These are phyloP conservation scores for Neurospora sp. DNA, from an alignment of 495 filamentous ascomycete species.

Conservation along the genomic window DNA sequence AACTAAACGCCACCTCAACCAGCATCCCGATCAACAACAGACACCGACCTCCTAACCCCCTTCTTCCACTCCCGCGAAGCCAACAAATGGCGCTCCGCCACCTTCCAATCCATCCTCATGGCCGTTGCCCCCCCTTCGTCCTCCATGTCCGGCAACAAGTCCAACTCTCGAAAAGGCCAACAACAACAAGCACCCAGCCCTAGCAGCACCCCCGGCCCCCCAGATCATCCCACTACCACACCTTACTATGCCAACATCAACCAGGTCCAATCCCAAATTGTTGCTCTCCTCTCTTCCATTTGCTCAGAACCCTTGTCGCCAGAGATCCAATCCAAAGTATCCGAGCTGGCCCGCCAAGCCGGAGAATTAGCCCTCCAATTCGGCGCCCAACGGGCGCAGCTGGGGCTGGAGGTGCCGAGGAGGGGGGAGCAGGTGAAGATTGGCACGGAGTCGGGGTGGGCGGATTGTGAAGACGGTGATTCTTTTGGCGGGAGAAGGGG, in stretches of 20 bases:
- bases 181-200: neutral
- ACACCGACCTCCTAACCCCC: neutral
- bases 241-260: constrained; percentile 2
- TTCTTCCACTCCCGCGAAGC: constrained; percentile 14
- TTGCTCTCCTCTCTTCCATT: constrained; percentile 2
- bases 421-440: constrained; percentile 12
- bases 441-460: constrained; percentile 9
- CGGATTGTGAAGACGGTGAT: constrained; percentile 17
- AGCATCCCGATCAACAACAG: neutral
- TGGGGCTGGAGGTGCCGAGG: constrained; percentile 7
- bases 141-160: neutral
- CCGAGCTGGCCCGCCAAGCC: constrained; percentile 6
- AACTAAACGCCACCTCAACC: neutral
- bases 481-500: neutral
- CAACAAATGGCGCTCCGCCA: constrained; percentile 22
- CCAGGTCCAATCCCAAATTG: constrained; percentile 3
- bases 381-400: constrained; percentile 12
- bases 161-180: neutral
- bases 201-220: neutral
- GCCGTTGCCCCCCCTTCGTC: neutral
- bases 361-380: constrained; percentile 19
- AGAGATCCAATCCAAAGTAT: constrained; percentile 10
- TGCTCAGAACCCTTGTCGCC: neutral
- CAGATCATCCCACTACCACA: neutral
- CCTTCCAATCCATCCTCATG: constrained; percentile 17